Conservation (phyloP, 306 rosid species). For the Trifolium repens region DNA sequence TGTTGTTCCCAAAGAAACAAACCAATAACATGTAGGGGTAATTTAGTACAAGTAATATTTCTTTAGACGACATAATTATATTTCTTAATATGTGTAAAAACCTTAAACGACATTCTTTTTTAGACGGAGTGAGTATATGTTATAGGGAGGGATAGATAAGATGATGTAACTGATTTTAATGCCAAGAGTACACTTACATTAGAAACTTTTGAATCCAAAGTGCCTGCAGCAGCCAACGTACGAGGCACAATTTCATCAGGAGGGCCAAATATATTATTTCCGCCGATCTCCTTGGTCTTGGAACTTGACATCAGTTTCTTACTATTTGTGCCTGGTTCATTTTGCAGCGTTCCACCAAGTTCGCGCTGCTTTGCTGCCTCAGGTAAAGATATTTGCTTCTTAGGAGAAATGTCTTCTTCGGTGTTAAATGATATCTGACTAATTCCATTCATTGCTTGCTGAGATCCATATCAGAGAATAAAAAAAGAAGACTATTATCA, state of each 20-base stretch:
- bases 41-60: too few species aligned
- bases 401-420: conserved; percentile 67
- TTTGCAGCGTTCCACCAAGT: conserved; percentile 73
- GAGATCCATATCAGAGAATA: conserved; percentile 29
- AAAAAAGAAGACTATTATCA: conserved; percentile 27
- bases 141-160: conserved; percentile 6
- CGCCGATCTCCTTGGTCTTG: conserved; percentile 84
- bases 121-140: too few species aligned
- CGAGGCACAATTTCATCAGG: conserved; percentile 69
- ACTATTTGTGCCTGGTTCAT: conserved; percentile 52
- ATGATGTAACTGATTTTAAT: conserved; percentile 5
- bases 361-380: conserved; percentile 98
- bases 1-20: too few species aligned
- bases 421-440: conserved; percentile 82
- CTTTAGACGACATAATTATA: too few species aligned
- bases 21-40: too few species aligned
- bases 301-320: conserved; percentile 69
- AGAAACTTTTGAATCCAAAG: conserved; percentile 61
- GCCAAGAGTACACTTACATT: conserved; percentile 61
- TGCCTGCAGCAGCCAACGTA: conserved; percentile 48
- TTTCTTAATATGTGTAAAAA: too few species aligned
- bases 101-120: too few species aligned
- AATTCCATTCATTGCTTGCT: conserved; percentile 73
- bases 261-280: conserved; percentile 86
- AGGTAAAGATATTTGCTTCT: conserved; percentile 69